Evolutionary conservation across 1,139 yeast genomes (phyloP), one percentile per base, ranked within the genome.

Genomic region (Blastobotrys illinoisensis): DNA sequence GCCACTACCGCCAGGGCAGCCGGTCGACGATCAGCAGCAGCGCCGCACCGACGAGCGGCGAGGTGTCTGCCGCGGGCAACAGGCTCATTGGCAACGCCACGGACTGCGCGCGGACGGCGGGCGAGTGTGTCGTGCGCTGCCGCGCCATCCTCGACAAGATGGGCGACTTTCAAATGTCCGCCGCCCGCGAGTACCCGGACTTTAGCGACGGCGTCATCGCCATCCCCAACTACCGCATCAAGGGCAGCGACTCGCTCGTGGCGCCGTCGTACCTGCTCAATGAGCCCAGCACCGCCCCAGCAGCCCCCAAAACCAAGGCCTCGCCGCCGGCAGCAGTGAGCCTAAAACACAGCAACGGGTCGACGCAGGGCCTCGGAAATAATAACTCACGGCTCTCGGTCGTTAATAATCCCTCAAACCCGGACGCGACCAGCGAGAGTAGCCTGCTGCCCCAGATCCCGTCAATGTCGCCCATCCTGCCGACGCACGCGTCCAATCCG

Each of bases 121-220:
- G 69, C 9, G 72, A 68, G 50, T 72, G 75, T 58, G 73, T 79
- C 16, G 74, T 72, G 1, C 74, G 78, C 36, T 79, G 84, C 57
- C 70, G 73, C 54, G 70, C 77, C 71, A 70, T 73, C 60, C 53
- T 85, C 46, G 79, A 81, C 21, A 70, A 80, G 45, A 80, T 86
- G 20, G 91, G 95, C 21, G 95, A 88, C 65, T 87, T 88, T 69
- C 81, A 80, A 63, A 72, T 89, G 54, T 82, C 85, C 40, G 68
- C 77, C 1, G 84, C 81, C 52, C 75, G 95, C 61, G 77, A 83
- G 28, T 88, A 88, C 65, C 88, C 93, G 0, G 90, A 89, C 67
- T 88, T 88, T 63, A 79, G 93, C 1, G 71, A 75, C 52, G 91
- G 89, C 1, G 74, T 86, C 52, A 79, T 80, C 26, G 63, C 66